phyloP scores from a whole-genome alignment of 495 filamentous ascomycete genomes.

The Cryomyces antarcticus region DNA sequence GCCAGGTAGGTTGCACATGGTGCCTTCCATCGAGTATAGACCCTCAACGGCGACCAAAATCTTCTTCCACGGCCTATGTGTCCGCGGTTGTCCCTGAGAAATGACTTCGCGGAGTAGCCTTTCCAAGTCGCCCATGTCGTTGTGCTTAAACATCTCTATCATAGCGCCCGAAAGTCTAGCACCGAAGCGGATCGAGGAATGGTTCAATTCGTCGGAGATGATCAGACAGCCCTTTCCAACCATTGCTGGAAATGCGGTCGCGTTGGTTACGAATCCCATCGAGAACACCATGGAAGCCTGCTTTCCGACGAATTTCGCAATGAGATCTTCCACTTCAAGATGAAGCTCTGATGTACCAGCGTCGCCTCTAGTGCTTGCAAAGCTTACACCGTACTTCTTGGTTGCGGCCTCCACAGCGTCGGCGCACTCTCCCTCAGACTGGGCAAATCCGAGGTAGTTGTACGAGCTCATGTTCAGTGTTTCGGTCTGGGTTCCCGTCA shows the following conservation, averaged over 20 bases:
- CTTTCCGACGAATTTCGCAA: constrained; percentile 86
- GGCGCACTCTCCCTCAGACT: constrained; percentile 91
- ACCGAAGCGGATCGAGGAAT: constrained; percentile 90
- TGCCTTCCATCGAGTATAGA: constrained; percentile 97
- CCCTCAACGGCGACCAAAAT: constrained; percentile 93
- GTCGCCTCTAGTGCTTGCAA: constrained; percentile 64
- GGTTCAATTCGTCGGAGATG: constrained; percentile 93
- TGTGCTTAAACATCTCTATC: constrained; percentile 92
- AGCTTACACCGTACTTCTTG: constrained; percentile 62
- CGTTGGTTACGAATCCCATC: constrained; percentile 95
- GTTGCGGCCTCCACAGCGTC: constrained; percentile 76
- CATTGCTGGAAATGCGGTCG: constrained; percentile 72
- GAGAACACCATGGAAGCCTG: constrained; percentile 90
- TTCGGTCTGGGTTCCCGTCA: constrained; percentile 80
- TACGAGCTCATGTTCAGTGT: constrained; percentile 97
- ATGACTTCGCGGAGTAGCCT: constrained; percentile 70
- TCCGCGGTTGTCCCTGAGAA: constrained; percentile 87
- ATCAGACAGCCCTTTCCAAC: constrained; percentile 82
- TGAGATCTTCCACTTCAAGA: constrained; percentile 67
- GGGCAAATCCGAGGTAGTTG: constrained; percentile 96
- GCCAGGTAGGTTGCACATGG: constrained; percentile 89
- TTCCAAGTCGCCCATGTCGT: constrained; percentile 80
- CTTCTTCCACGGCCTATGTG: constrained; percentile 96
- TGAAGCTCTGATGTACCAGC: constrained; percentile 74
- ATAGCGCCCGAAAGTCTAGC: constrained; percentile 85